Evolutionary conservation across 495 filamentous ascomycete species (phyloP).

Genomic region (Staphylotrichum longicolle): DNA sequence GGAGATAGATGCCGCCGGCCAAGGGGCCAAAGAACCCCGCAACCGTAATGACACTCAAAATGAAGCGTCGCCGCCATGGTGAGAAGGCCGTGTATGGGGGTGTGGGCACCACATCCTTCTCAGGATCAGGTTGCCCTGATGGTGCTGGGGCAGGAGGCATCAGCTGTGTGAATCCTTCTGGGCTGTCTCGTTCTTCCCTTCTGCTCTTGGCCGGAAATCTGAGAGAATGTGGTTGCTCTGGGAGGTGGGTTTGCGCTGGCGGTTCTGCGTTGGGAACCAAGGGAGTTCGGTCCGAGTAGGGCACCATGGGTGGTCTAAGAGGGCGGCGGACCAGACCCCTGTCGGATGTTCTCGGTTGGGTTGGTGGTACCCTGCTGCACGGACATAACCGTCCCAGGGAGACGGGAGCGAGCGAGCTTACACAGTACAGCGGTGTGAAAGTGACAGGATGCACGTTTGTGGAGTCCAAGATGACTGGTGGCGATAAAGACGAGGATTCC

Average conservation of each 20-base stretch:
- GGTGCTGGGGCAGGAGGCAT: slow-evolving; percentile 4
- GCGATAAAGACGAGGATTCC: no score
- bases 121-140: not conserved
- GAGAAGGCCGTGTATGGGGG: slow-evolving; percentile 16
- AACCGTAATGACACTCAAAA: slow-evolving; percentile 9
- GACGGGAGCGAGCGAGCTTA: no score
- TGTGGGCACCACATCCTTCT: not conserved
- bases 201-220: not conserved
- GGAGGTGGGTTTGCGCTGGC: not conserved
- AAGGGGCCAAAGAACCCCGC: slow-evolving; percentile 19
- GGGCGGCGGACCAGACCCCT: not conserved
- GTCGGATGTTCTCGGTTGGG: not conserved
- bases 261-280: not conserved
- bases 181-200: not conserved
- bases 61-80: slow-evolving; percentile 14
- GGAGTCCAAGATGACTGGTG: no score
- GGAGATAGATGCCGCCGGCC: slow-evolving; percentile 18
- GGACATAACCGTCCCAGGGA: not conserved
- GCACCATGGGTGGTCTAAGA: not conserved
- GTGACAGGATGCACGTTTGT: no score
- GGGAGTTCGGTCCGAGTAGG: not conserved
- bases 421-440: no score
- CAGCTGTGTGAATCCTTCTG: not conserved
- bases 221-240: not conserved
- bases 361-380: not conserved